Evolutionary conservation across 192 early-diverging fungal genomes (phyloP).

Genomic region (Chytriomyces confervae): DNA sequence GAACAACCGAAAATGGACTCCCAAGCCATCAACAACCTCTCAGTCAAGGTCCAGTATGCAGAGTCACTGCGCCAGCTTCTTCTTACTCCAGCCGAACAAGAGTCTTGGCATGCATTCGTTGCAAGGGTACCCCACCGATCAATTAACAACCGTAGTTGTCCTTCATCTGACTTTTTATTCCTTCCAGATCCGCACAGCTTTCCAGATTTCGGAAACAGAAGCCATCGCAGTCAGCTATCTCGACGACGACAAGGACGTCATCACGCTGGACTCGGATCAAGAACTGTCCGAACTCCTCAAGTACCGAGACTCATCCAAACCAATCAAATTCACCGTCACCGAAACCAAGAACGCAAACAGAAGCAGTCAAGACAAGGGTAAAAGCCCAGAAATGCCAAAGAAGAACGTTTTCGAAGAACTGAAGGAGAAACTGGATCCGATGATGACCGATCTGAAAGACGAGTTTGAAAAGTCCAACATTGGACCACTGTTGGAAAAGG

Average conservation of each 20-base stretch:
- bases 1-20: background rate
- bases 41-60: slow-evolving; percentile 31
- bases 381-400: background rate
- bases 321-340: slow-evolving; percentile 8
- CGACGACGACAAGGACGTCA: slow-evolving; percentile 40
- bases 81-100: slow-evolving; percentile 10
- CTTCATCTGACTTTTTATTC: background rate
- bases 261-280: slow-evolving; percentile 40
- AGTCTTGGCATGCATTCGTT: slow-evolving; percentile 22
- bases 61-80: slow-evolving; percentile 18
- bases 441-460: slow-evolving; percentile 22
- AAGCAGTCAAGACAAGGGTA: background rate
- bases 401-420: slow-evolving; percentile 21
- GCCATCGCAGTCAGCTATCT: slow-evolving; percentile 37
- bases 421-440: slow-evolving; percentile 26
- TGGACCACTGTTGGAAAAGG: slow-evolving; percentile 38
- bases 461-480: slow-evolving; percentile 38
- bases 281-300: slow-evolving; percentile 31
- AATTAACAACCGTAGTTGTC: background rate
- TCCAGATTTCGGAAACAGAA: slow-evolving; percentile 16
- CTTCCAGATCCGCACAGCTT: slow-evolving; percentile 26
- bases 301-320: background rate
- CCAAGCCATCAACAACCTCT: background rate
- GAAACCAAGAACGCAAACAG: background rate
- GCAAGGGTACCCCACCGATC: background rate